phyloP scores from a whole-genome alignment of 1,139 yeast genomes.

The Yamadazyma songkhlaensis region DNA sequence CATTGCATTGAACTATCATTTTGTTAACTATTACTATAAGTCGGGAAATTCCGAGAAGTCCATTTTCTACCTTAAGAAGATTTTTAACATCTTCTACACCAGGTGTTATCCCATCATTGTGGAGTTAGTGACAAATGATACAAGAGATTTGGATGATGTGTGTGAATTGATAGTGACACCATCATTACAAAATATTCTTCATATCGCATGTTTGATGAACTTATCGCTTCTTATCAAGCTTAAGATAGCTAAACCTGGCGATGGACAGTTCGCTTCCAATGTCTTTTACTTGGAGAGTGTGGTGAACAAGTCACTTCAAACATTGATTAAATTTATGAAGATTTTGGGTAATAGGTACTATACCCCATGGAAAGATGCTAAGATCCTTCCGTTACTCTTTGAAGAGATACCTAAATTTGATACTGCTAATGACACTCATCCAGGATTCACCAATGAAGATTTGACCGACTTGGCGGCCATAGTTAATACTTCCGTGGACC shows the following conservation, averaged over 20 bases:
- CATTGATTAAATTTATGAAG: constrained; percentile 8
- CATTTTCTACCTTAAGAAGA: constrained; percentile 3
- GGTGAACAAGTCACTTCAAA: constrained; percentile 1
- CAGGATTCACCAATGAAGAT: constrained; percentile 4
- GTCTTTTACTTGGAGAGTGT: constrained; percentile 4
- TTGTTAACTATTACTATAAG: constrained; percentile 7
- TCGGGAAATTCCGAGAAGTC: not conserved
- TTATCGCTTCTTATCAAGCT: constrained; percentile 17
- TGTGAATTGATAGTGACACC: constrained; percentile 35
- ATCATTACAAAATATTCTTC: constrained; percentile 25
- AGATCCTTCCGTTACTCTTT: constrained; percentile 7
- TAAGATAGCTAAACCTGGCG: constrained; percentile 1
- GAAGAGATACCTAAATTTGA: constrained; percentile 3
- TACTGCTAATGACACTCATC: constrained; percentile 1
- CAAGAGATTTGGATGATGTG: constrained; percentile 22
- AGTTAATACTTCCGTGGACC: constrained; percentile 1
- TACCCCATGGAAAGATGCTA: constrained; percentile 11
- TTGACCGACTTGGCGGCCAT: constrained; percentile 3
- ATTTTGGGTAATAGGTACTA: constrained; percentile 12
- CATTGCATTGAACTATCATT: constrained; percentile 11
- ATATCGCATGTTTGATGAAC: constrained; percentile 24
- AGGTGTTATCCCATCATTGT: constrained; percentile 5
- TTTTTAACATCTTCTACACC: constrained; percentile 5
- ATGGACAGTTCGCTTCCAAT: constrained; percentile 1
- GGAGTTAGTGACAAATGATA: constrained; percentile 7